These are phyloP conservation scores for Chaetomidium leptoderma DNA, from an alignment of 495 filamentous ascomycete genomes.

Conservation along the genomic window DNA sequence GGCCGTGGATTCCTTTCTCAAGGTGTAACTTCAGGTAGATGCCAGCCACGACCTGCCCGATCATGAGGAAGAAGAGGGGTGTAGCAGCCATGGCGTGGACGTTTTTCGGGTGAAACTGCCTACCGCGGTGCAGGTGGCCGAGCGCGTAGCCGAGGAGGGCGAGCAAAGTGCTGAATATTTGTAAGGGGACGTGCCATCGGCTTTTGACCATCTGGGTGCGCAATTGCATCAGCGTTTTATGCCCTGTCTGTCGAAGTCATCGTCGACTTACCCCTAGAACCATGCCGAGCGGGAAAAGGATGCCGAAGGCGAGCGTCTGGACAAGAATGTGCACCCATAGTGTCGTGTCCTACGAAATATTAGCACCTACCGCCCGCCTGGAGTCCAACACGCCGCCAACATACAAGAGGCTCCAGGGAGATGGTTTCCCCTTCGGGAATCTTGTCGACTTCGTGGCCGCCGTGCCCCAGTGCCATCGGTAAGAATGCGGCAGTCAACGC, in stretches of 20 bases:
- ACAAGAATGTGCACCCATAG: conserved; percentile 92
- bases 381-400: conserved; percentile 32
- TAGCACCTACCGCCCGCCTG: not conserved
- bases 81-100: conserved; percentile 79
- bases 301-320: conserved; percentile 81
- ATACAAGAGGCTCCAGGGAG: conserved; percentile 81
- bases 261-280: conserved; percentile 70
- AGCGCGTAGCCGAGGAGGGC: conserved; percentile 84
- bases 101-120: conserved; percentile 74
- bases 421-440: conserved; percentile 72
- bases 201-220: conserved; percentile 69
- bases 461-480: conserved; percentile 57
- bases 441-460: conserved; percentile 61
- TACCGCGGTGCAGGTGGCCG: conserved; percentile 83
- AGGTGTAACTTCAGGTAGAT: conserved; percentile 88
- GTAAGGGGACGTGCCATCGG: conserved; percentile 91
- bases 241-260: not conserved
- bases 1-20: conserved; percentile 72
- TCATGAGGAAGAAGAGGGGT: conserved; percentile 70
- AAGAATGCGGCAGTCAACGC: conserved; percentile 26
- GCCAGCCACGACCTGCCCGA: conserved; percentile 73
- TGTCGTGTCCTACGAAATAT: conserved; percentile 59
- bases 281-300: conserved; percentile 93
- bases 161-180: conserved; percentile 67
- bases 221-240: conserved; percentile 6